Conservation (phyloP, 208 protist genomes). For the Leishmania turanica region DNA sequence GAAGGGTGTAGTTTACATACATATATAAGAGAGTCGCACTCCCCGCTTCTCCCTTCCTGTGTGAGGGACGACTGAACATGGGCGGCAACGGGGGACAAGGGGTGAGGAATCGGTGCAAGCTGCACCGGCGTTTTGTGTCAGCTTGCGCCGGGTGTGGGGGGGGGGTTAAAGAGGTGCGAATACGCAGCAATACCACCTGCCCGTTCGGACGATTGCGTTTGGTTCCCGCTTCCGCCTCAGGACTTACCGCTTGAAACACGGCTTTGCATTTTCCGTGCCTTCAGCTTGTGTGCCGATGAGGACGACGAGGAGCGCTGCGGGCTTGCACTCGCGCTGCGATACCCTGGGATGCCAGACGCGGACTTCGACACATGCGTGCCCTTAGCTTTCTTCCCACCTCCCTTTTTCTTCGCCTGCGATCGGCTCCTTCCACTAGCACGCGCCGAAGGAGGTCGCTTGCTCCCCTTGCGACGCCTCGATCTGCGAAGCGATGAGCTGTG, state of each 20-base stretch:
- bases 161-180: background rate
- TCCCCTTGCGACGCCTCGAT: conserved; percentile 9
- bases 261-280: conserved; percentile 2
- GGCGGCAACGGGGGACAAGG: background rate
- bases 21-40: background rate
- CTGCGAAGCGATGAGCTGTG: conserved; percentile 16
- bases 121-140: background rate
- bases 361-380: background rate
- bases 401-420: conserved; percentile 11
- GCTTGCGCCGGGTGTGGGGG: background rate
- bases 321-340: background rate
- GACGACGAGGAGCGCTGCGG: conserved; percentile 4
- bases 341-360: background rate
- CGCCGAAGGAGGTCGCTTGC: conserved; percentile 1
- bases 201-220: background rate
- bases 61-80: background rate
- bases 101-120: background rate
- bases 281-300: background rate
- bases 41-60: background rate
- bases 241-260: background rate
- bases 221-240: background rate
- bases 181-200: background rate
- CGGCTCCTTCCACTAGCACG: conserved; percentile 4
- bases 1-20: conserved; percentile 1
- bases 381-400: conserved; percentile 6